Evolutionary conservation across 805 yeast species (phyloP).

Genomic region (Soucietia sequanensis): DNA sequence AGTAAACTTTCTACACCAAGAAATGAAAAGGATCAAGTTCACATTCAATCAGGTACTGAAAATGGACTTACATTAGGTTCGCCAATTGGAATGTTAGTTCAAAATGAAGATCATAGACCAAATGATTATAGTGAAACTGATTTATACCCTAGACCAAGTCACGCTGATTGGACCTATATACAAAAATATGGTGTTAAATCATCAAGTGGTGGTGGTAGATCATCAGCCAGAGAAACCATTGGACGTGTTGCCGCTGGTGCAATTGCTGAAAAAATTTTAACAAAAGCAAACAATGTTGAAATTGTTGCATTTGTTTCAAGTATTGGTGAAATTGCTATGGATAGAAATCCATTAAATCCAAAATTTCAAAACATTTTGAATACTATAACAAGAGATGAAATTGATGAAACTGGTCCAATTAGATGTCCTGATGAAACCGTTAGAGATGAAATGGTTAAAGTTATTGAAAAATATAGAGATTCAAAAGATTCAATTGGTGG

Average conservation of each 20-base stretch:
- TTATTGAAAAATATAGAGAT: slow-evolving; percentile 84
- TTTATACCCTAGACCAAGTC: slow-evolving; percentile 94
- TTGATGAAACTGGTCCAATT: slow-evolving; percentile 85
- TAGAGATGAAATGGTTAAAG: slow-evolving; percentile 77
- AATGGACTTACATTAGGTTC: slow-evolving; percentile 88
- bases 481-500: slow-evolving; percentile 94
- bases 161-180: slow-evolving; percentile 93
- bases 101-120: slow-evolving; percentile 95
- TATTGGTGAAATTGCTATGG: slow-evolving; percentile 78
- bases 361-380: slow-evolving; percentile 66
- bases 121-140: slow-evolving; percentile 95
- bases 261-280: slow-evolving; percentile 88
- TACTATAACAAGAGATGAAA: slow-evolving; percentile 82
- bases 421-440: slow-evolving; percentile 84
- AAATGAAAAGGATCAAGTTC: slow-evolving; percentile 90
- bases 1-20: slow-evolving; percentile 90
- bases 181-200: slow-evolving; percentile 91
- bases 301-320: slow-evolving; percentile 96
- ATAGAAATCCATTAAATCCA: slow-evolving; percentile 65
- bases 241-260: slow-evolving; percentile 99
- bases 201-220: slow-evolving; percentile 95
- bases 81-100: slow-evolving; percentile 91
- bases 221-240: slow-evolving; percentile 96
- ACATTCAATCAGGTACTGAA: slow-evolving; percentile 94
- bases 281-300: slow-evolving; percentile 77